Conservation (phyloP, 805 yeast genomes). For the Saccharomycopsis synnaedendra region DNA sequence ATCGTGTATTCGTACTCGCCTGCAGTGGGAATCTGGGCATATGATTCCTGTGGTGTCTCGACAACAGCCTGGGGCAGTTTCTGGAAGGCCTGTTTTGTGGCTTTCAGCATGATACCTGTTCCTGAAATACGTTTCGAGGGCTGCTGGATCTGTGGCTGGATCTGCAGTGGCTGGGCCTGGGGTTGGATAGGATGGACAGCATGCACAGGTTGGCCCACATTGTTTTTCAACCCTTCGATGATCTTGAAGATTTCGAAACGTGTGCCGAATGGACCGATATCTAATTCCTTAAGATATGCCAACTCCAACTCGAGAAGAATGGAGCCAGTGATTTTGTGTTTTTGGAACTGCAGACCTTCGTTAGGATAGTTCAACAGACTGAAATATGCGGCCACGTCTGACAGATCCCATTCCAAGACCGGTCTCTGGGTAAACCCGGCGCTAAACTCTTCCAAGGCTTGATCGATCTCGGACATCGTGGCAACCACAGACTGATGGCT, state of each 20-base stretch:
- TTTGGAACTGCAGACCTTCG: constrained; percentile 63
- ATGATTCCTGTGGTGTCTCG: neutral
- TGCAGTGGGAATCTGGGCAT: neutral
- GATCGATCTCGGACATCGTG: constrained; percentile 63
- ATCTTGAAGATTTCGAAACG: constrained; percentile 86
- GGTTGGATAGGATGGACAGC: neutral
- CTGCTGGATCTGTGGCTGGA: constrained; percentile 1
- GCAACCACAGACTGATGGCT: constrained; percentile 33
- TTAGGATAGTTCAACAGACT: constrained; percentile 61
- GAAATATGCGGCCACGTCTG: constrained; percentile 75
- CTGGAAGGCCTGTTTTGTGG: neutral
- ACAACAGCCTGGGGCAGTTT: neutral
- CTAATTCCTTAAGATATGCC: constrained; percentile 80
- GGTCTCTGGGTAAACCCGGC: constrained; percentile 18
- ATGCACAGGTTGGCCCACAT: constrained; percentile 3
- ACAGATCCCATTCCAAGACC: constrained; percentile 58
- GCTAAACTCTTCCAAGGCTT: constrained; percentile 45
- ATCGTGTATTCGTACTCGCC: constrained; percentile 6
- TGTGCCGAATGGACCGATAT: constrained; percentile 87
- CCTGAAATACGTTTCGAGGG: neutral
- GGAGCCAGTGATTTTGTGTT: constrained; percentile 82
- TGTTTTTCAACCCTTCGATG: constrained; percentile 51
- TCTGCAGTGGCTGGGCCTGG: neutral
- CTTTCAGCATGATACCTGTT: neutral
- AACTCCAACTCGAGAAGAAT: constrained; percentile 80